These are phyloP conservation scores for Eucalyptus tenuipes DNA, from an alignment of 345 rosid species.

Conservation along the genomic window DNA sequence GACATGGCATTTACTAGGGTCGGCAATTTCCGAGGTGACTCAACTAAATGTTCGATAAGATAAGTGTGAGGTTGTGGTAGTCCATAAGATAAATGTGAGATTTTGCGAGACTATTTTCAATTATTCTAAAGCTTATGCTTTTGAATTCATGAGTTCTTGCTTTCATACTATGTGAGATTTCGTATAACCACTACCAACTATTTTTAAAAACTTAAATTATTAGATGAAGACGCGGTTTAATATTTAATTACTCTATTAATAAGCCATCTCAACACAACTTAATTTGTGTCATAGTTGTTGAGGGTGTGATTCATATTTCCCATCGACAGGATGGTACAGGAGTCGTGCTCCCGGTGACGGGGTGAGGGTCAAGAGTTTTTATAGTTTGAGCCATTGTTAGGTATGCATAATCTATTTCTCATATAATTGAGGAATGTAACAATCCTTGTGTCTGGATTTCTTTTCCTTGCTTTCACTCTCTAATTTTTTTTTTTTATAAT, in stretches of 20 bases:
- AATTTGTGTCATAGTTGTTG: rapidly evolving
- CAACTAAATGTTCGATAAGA: not conserved
- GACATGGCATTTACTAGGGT: not conserved
- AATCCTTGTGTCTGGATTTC: rapidly evolving
- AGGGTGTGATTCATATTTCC: rapidly evolving
- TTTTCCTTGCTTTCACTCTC: no score
- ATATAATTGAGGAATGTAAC: no score
- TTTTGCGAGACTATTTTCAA: rapidly evolving
- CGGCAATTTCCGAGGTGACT: rapidly evolving
- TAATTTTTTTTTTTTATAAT: rapidly evolving
- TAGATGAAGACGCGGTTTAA: rapidly evolving
- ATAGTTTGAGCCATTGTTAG: rapidly evolving
- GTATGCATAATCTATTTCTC: rapidly evolving
- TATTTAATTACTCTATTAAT: no score
- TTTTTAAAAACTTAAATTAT: no score
- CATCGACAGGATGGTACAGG: rapidly evolving
- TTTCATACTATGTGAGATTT: rapidly evolving
- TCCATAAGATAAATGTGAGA: no score
- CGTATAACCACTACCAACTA: rapidly evolving
- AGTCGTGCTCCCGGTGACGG: no score
- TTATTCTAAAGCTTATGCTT: rapidly evolving
- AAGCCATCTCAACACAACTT: not conserved
- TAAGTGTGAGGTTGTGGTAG: rapidly evolving
- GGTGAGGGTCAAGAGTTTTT: no score
- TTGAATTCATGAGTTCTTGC: rapidly evolving